These are phyloP conservation scores for Hemileccinum rubropunctum DNA, from an alignment of 768 basidiomycete species.

Conservation along the genomic window DNA sequence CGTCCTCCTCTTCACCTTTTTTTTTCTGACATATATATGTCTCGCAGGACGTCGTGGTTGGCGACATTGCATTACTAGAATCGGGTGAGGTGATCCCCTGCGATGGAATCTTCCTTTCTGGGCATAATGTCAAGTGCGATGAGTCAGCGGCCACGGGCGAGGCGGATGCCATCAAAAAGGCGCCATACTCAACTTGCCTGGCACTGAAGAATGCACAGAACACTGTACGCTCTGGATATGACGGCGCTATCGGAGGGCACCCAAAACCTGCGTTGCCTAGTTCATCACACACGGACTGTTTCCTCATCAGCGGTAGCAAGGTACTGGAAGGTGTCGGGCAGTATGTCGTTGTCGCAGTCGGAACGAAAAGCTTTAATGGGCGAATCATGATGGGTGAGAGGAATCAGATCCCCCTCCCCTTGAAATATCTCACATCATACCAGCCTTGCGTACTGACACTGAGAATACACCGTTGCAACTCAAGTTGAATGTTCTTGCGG, in stretches of 20 bases:
- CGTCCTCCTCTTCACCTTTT: neutral
- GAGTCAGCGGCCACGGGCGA: constrained; percentile 97
- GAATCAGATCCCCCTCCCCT: neutral
- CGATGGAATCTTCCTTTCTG: constrained; percentile 90
- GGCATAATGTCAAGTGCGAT: constrained; percentile 94
- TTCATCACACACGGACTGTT: constrained; percentile 77
- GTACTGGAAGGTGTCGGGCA: constrained; percentile 92
- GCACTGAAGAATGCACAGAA: constrained; percentile 40
- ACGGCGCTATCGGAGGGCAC: constrained; percentile 26
- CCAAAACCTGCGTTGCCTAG: constrained; percentile 6
- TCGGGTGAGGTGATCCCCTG: constrained; percentile 96
- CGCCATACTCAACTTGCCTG: constrained; percentile 72
- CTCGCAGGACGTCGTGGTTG: constrained; percentile 83
- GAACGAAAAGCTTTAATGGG: constrained; percentile 91
- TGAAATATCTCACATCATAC: neutral
- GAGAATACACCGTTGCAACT: constrained; percentile 92
- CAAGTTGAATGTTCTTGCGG: constrained; percentile 92
- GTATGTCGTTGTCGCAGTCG: constrained; percentile 92
- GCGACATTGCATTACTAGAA: constrained; percentile 88
- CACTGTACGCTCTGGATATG: constrained; percentile 12
- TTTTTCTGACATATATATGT: constrained; percentile 13
- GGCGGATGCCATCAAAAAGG: constrained; percentile 91
- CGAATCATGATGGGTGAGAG: constrained; percentile 93
- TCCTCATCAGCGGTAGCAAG: constrained; percentile 87
- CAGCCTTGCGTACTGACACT: constrained; percentile 81